A percentile compares a stretch with the other conserved stretches of the same genome.
Evolutionary conservation across 352 stramenopile genomes (phyloP).

Genomic region (Pythium dissimile): DNA sequence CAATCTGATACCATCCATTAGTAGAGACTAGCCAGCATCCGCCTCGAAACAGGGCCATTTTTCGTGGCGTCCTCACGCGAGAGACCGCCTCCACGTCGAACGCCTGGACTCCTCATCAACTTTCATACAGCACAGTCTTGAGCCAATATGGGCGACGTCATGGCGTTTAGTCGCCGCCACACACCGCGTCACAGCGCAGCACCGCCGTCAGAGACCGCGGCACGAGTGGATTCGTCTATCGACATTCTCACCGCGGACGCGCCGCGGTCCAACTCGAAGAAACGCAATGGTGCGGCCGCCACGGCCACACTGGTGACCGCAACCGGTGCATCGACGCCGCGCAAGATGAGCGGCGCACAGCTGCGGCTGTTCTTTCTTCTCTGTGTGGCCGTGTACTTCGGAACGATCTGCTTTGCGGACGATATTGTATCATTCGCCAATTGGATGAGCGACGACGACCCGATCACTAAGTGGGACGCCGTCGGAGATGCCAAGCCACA

Average conservation of each 20-base stretch:
- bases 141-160: slow-evolving; percentile 12
- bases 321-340: neutral
- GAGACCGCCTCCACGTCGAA: neutral
- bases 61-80: too few relatives aligned
- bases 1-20: too few relatives aligned
- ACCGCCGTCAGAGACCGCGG: neutral
- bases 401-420: slow-evolving; percentile 49
- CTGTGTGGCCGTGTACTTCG: slow-evolving; percentile 51
- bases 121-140: neutral
- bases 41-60: too few relatives aligned
- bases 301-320: neutral
- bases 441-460: slow-evolving; percentile 20
- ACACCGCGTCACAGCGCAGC: neutral
- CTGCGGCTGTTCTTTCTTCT: slow-evolving; percentile 47
- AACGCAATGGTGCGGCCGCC: neutral
- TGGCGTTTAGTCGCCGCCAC: slow-evolving; percentile 17
- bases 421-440: slow-evolving; percentile 29
- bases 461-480: neutral
- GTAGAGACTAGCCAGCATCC: too few relatives aligned
- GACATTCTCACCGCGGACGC: neutral
- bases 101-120: neutral
- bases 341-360: slow-evolving; percentile 26
- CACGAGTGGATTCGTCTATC: neutral
- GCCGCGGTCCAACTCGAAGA: neutral
- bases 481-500: neutral